Evolutionary conservation across 495 filamentous ascomycete genomes (phyloP), one percentile per base, ranked within the genome.

Genomic region (Trichocladium antarcticum): DNA sequence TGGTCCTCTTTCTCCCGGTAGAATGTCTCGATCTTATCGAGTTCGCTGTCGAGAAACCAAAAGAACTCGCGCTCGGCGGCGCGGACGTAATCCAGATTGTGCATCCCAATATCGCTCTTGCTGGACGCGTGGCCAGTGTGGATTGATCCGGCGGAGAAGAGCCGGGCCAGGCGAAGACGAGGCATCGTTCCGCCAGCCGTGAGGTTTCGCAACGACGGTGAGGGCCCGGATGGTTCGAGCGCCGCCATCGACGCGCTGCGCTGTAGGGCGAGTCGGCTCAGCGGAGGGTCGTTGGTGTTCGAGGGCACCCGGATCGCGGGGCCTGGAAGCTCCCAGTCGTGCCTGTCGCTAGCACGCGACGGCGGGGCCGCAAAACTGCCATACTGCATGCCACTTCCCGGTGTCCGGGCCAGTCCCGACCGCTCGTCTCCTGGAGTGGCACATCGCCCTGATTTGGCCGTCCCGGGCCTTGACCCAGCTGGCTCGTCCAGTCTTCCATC

Each of bases 21-120:
- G 61, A 95, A 95, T 0, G 72, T 62, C 56, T 95, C 87, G 34
- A 95, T 84, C 64, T 95, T 95, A 32, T 77, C 65, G n/a, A 95
- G 66, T 61, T 95, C 83, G 17, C 61, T 65, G 57, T 94, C 85
- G 37, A 95, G 66, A 57, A 86, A 95, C 0, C 60, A 63, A 55
- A 87, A 86, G 58, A 94, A 95, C 41, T 92, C 85, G 37, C 76
- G 75, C 57, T 88, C 78, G 14, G 79, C 74, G 20, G 73, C 60
- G 15, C 69, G 67, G 17, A 78, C 69, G 19, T 70, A 65, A 42
- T 77, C 72, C 0, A 76, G 52, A 3, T 60, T 57, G 37, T 72
- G 62, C 48, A 70, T 37, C 6, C 62, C 61, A 17, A 59, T 57
- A 0, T 64, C 61, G 15, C 7, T 8, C 40, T 51, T 51, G 53